Conservation (phyloP, 306 rosid genomes). For the Benincasa hispida region DNA sequence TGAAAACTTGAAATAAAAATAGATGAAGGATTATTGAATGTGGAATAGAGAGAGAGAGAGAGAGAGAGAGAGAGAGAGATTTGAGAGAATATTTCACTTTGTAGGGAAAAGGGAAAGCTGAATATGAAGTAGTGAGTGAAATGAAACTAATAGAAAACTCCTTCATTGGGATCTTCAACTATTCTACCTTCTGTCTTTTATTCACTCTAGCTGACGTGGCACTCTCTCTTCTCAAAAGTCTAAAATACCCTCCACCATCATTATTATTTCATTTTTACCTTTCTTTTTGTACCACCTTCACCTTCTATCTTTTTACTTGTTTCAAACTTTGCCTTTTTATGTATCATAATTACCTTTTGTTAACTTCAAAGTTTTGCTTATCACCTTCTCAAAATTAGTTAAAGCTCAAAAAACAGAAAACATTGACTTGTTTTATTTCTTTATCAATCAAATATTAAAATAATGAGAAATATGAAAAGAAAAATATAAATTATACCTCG, state of each 20-base stretch:
- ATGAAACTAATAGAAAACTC: background rate
- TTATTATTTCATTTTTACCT: background rate
- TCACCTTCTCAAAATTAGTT: background rate
- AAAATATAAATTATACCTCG: too few relatives aligned
- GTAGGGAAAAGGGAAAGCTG: conserved; percentile 9
- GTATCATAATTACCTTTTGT: background rate
- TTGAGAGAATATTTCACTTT: background rate
- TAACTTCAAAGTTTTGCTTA: background rate
- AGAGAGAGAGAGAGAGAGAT: too few relatives aligned
- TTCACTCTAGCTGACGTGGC: background rate
- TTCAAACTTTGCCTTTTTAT: background rate
- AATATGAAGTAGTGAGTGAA: background rate
- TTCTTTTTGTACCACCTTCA: background rate
- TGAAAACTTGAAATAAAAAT: background rate
- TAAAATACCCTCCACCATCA: background rate
- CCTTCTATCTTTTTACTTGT: background rate
- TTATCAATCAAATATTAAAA: background rate
- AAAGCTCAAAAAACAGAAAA: background rate
- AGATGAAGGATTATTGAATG: background rate
- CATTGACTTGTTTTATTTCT: background rate
- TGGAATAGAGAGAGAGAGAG: background rate
- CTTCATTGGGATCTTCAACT: background rate
- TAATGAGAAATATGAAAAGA: too few relatives aligned
- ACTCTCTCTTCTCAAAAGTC: background rate
- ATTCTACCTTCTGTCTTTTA: background rate